Conservation (phyloP, 1,139 yeast species). For the Candida neerlandica region DNA sequence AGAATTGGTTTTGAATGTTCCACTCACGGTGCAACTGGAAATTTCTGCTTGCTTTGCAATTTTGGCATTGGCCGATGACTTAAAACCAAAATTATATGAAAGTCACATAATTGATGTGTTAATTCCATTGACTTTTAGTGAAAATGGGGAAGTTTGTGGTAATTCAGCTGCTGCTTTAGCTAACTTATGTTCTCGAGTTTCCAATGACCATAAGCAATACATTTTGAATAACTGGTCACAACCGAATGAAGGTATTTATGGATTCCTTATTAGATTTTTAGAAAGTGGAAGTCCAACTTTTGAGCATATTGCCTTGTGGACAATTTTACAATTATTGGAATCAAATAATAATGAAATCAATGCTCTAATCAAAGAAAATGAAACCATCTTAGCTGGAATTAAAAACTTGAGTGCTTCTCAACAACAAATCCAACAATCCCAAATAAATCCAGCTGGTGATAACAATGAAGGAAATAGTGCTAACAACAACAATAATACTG, state of each 20-base stretch:
- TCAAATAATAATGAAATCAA: conserved; percentile 76
- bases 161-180: conserved; percentile 98
- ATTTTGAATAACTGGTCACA: conserved; percentile 78
- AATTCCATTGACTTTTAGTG: conserved; percentile 85
- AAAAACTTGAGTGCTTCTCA: conserved; percentile 51
- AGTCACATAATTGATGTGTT: conserved; percentile 86
- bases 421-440: conserved; percentile 36
- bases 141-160: conserved; percentile 95
- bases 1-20: conserved; percentile 80
- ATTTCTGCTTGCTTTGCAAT: conserved; percentile 98
- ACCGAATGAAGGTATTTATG: conserved; percentile 85
- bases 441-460: conserved; percentile 22
- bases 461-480: conserved; percentile 10
- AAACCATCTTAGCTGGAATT: conserved; percentile 57
- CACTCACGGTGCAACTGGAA: conserved; percentile 90
- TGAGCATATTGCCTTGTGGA: conserved; percentile 98
- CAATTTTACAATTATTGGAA: conserved; percentile 88
- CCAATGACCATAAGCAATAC: conserved; percentile 69
- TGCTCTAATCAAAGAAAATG: conserved; percentile 61
- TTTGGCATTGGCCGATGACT: conserved; percentile 92
- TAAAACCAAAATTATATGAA: conserved; percentile 82
- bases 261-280: conserved; percentile 79
- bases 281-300: conserved; percentile 91
- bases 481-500: conserved; percentile 28
- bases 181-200: conserved; percentile 85